Evolutionary conservation across 495 filamentous ascomycete species (phyloP), one percentile per base, ranked within the genome.

Genomic region (Chaetomidium leptoderma): DNA sequence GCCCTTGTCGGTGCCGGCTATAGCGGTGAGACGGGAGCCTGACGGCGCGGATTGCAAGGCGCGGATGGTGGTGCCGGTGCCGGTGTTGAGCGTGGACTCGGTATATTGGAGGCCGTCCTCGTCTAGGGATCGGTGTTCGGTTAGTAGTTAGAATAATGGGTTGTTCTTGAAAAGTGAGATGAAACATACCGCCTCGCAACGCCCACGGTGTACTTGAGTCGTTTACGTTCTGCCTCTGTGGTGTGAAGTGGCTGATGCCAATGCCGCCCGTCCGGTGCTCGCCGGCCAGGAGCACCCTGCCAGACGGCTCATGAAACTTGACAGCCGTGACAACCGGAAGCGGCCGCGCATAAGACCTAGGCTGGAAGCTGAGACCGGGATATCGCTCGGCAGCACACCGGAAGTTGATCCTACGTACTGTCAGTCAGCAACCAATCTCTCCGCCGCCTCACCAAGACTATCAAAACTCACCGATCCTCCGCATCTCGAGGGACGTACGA

Each of bases 1-100:
- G 19, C 75, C 75, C 0, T 32, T n/a, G 37, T 47, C 65, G 1
- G 72, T 74, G 24, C 72, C 74, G 2, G 69, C 53, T 2, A 71
- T 47, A 55, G 69, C 72, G 21, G 63, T 47, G 0, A 67, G 24
- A 7, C 35, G 66, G 32, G 27, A 47, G 19, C 4, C 19, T 16
- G 13, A n/a, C 24, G 44, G 32, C 24, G 43, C 53, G n/a, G 36
- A 30, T 35, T 36, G 66, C 42, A 17, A 55, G 52, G 39, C 65
- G 50, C 37, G 57, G 62, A 57, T 40, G 19, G 17, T 6, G 36
- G 2, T 23, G 10, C 24, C 26, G n/a, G 47, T 32, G 19, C 5
- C 7, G 21, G n/a, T 14, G 19, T n/a, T 11, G 24, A 29, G 44
- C 24, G n/a, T 3, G 2, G 35, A 21, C 2, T 16, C 6, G 7